phyloP scores from a whole-genome alignment of 2,329 filamentous ascomycete genomes.

The Trichoderma koningiopsis region DNA sequence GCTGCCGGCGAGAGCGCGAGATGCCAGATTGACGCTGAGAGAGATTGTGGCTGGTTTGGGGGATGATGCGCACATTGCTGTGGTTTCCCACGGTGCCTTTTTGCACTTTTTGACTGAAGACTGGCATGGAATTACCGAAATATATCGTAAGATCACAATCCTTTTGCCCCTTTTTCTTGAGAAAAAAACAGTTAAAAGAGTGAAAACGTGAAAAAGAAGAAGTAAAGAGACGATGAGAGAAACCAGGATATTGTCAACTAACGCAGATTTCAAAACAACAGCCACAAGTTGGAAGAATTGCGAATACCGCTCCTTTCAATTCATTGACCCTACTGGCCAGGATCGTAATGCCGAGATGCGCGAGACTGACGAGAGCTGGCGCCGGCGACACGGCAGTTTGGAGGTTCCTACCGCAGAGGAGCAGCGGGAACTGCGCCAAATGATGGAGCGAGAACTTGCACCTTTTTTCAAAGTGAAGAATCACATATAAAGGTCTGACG shows the following conservation, averaged over 20 bases:
- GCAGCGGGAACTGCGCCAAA: slow-evolving; percentile 47
- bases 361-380: slow-evolving; percentile 54
- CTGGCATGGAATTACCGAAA: slow-evolving; percentile 60
- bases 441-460: slow-evolving; percentile 28
- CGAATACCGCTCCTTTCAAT: slow-evolving; percentile 69
- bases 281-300: slow-evolving; percentile 76
- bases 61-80: slow-evolving; percentile 68
- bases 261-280: slow-evolving; percentile 34
- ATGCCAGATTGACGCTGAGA: slow-evolving; percentile 61
- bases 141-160: slow-evolving; percentile 15
- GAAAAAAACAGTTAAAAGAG: no score
- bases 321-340: slow-evolving; percentile 54
- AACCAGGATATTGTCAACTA: slow-evolving; percentile 1
- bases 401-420: slow-evolving; percentile 49
- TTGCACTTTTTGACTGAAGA: slow-evolving; percentile 85
- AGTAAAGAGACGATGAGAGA: not conserved
- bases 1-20: slow-evolving; percentile 62
- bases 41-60: slow-evolving; percentile 40
- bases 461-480: slow-evolving; percentile 27
- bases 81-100: slow-evolving; percentile 82
- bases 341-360: slow-evolving; percentile 51
- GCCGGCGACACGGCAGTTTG: slow-evolving; percentile 45
- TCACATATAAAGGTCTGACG: not conserved
- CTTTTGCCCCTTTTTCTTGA: not conserved
- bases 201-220: no score